A percentile compares a stretch with the other conserved stretches of the same genome.
Conservation (phyloP, 768 basidiomycete species). For the Macrocybe gigantea region DNA sequence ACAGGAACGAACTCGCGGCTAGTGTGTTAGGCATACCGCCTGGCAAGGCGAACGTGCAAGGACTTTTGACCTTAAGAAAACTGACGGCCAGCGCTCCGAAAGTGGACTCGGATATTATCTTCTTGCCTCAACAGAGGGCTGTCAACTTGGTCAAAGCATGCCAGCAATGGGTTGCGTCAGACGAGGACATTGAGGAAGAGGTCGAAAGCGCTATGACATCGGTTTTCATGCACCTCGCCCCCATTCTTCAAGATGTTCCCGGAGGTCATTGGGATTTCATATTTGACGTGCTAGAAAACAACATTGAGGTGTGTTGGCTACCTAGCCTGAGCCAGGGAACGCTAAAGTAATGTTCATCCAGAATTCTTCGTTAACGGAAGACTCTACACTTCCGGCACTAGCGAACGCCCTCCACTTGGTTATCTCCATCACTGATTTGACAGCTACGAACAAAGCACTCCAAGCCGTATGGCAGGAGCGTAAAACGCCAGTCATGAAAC, state of each 20-base stretch:
- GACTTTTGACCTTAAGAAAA: conserved; percentile 61
- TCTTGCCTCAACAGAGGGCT: conserved; percentile 79
- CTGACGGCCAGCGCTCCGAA: conserved; percentile 73
- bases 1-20: conserved; percentile 89
- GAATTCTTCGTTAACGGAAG: conserved; percentile 58
- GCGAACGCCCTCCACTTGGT: conserved; percentile 67
- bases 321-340: not conserved
- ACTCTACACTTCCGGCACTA: conserved; percentile 53
- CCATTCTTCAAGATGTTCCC: conserved; percentile 80
- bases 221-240: conserved; percentile 71
- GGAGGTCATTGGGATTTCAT: conserved; percentile 93
- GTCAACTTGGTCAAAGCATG: conserved; percentile 84
- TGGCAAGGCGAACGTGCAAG: conserved; percentile 58
- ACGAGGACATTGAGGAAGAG: conserved; percentile 65
- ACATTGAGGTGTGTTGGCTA: conserved; percentile 63
- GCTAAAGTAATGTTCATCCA: conserved; percentile 16
- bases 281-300: conserved; percentile 83
- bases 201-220: conserved; percentile 74
- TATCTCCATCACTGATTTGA: conserved; percentile 62
- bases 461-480: conserved; percentile 64
- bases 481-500: conserved; percentile 41
- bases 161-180: conserved; percentile 71
- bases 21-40: conserved; percentile 62
- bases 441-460: conserved; percentile 66
- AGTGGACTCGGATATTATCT: conserved; percentile 71